phyloP scores from a whole-genome alignment of 768 basidiomycete species.

The Mycena vitilis region DNA sequence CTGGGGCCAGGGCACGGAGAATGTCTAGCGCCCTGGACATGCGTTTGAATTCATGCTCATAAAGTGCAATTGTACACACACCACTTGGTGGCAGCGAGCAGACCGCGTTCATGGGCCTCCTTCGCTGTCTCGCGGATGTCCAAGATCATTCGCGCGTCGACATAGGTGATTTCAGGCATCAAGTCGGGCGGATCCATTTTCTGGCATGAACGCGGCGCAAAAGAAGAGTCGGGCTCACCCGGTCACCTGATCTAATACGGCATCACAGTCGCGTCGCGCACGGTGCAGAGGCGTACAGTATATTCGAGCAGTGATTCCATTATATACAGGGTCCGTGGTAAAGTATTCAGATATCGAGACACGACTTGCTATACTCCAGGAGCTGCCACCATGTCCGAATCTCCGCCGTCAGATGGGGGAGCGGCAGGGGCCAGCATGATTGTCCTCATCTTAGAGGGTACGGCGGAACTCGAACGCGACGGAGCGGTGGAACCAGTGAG shows the following conservation, averaged over 20 bases:
- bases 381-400: conserved; percentile 55
- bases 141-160: conserved; percentile 51
- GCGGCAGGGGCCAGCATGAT: conserved; percentile 53
- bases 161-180: conserved; percentile 22
- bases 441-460: conserved; percentile 76
- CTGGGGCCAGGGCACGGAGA: conserved; percentile 55
- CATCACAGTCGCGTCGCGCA: no score
- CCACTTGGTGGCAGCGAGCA: conserved; percentile 67
- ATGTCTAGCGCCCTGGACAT: conserved; percentile 64
- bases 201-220: not conserved
- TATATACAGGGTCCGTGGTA: conserved; percentile 18
- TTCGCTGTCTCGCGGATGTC: conserved; percentile 60
- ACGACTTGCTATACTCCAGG: conserved; percentile 40
- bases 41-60: not conserved
- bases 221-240: no score
- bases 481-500: conserved; percentile 62
- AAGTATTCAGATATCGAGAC: conserved; percentile 20
- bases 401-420: conserved; percentile 63
- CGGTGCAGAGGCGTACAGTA: not conserved
- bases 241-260: no score
- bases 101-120: conserved; percentile 65
- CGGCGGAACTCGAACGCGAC: conserved; percentile 68
- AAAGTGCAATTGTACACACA: not conserved
- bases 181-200: not conserved
- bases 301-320: conserved; percentile 13